A percentile compares a stretch with the other conserved stretches of the same genome.
These are phyloP conservation scores for Lathyrus sativus DNA, from an alignment of 306 rosid species.

Conservation along the genomic window DNA sequence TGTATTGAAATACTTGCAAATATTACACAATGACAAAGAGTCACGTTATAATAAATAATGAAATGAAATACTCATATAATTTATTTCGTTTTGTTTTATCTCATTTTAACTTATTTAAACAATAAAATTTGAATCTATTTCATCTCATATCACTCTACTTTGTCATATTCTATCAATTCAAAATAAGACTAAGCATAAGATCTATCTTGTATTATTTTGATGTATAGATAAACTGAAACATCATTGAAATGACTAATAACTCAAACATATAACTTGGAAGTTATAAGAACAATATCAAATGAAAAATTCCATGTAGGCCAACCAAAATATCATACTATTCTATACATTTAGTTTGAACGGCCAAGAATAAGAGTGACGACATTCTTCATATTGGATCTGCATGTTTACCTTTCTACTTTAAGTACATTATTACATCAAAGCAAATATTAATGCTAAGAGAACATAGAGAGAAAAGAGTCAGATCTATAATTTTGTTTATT, in stretches of 20 bases:
- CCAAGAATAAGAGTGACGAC: background rate
- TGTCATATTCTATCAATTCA: too few relatives aligned
- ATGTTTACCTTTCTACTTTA: conserved; percentile 16
- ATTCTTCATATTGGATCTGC: conserved; percentile 32
- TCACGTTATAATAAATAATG: too few relatives aligned
- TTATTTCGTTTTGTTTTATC: too few relatives aligned
- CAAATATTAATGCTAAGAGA: background rate
- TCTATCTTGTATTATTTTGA: conserved; percentile 3
- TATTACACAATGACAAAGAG: too few relatives aligned
- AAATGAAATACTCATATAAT: too few relatives aligned
- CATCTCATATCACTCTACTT: too few relatives aligned
- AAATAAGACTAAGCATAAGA: too few relatives aligned
- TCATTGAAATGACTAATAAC: background rate
- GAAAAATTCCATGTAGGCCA: conserved; percentile 19
- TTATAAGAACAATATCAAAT: conserved; percentile 15
- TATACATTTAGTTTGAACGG: conserved; percentile 33
- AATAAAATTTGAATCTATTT: too few relatives aligned
- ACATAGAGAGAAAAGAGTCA: background rate
- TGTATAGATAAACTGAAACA: background rate
- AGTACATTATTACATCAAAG: conserved; percentile 20
- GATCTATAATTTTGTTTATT: conserved; percentile 27
- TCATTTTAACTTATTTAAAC: too few relatives aligned
- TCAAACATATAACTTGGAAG: background rate
- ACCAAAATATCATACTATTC: conserved; percentile 28
- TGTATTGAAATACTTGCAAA: too few relatives aligned